Evolutionary conservation across 2,329 filamentous ascomycete genomes (phyloP).

Genomic region (Diplodia scrobiculata): DNA sequence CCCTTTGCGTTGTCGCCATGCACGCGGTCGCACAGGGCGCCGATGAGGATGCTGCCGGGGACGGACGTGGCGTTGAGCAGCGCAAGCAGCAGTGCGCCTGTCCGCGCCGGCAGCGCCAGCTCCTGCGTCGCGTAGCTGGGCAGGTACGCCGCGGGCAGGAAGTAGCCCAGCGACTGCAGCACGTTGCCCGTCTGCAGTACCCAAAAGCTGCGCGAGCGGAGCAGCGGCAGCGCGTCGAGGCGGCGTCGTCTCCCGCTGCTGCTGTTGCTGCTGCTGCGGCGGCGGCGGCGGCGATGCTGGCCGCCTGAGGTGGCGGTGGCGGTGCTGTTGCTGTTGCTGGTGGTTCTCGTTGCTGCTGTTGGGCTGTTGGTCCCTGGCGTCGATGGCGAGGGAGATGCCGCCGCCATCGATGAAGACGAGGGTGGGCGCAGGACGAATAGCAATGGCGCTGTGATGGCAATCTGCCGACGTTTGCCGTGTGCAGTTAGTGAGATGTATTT

Average conservation of each 20-base stretch:
- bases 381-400: conserved; percentile 32
- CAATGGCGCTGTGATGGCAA: conserved; percentile 9
- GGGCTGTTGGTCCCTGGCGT: conserved; percentile 36
- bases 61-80: conserved; percentile 46
- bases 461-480: neutral
- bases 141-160: conserved; percentile 50
- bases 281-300: neutral
- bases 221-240: neutral
- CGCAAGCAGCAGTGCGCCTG: conserved; percentile 45
- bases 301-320: conserved; percentile 26
- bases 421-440: conserved; percentile 32
- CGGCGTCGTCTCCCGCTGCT: conserved; percentile 34
- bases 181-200: conserved; percentile 48
- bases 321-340: conserved; percentile 36
- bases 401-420: conserved; percentile 33
- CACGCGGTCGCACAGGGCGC: conserved; percentile 46
- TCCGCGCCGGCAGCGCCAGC: conserved; percentile 38
- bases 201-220: conserved; percentile 11
- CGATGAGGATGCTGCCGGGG: conserved; percentile 45
- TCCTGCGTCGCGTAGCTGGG: conserved; percentile 44
- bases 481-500: neutral
- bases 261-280: conserved; percentile 33
- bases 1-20: conserved; percentile 32
- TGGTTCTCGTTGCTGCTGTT: neutral
- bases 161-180: conserved; percentile 49